These are phyloP conservation scores for Vitis cinerea DNA, from an alignment of 164 flowering plant species.

Conservation along the genomic window DNA sequence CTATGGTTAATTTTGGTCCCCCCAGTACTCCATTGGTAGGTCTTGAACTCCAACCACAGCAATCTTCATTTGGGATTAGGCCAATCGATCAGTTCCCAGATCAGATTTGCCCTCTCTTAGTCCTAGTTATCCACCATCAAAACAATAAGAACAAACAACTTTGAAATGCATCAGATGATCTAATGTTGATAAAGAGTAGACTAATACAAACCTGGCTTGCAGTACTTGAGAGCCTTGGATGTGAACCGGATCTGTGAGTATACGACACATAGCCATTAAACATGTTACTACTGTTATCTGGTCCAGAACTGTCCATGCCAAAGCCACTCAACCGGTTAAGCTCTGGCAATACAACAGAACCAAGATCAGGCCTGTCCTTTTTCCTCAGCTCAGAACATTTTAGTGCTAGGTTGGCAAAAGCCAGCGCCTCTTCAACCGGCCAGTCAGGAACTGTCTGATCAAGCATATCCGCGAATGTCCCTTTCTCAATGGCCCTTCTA, in stretches of 20 bases:
- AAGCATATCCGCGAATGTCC: slow-evolving; percentile 46
- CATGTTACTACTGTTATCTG: slow-evolving; percentile 3
- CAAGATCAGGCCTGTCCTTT: slow-evolving; percentile 74
- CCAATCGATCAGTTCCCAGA: neutral
- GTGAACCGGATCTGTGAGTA: slow-evolving; percentile 9
- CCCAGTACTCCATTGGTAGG: neutral
- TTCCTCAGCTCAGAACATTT: slow-evolving; percentile 57
- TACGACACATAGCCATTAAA: neutral
- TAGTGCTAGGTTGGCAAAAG: slow-evolving; percentile 50
- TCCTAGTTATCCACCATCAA: neutral
- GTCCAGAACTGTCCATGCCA: slow-evolving; percentile 17
- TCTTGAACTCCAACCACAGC: slow-evolving; percentile 5
- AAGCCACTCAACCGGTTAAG: slow-evolving; percentile 51
- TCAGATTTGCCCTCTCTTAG: neutral
- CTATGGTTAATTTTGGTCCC: too few relatives aligned
- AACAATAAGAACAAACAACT: neutral
- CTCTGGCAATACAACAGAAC: slow-evolving; percentile 54
- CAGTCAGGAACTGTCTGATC: slow-evolving; percentile 65
- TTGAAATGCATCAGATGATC: too few relatives aligned
- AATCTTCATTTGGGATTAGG: neutral
- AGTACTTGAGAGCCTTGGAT: slow-evolving; percentile 4
- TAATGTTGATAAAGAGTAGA: too few relatives aligned
- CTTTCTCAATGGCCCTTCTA: slow-evolving; percentile 47
- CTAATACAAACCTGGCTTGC: slow-evolving; percentile 9
- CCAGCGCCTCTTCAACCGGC: slow-evolving; percentile 56